Evolutionary conservation across 1,284 basidiomycete species (phyloP), one percentile per base, ranked within the genome.

Genomic region (Apiotrichum gracile): DNA sequence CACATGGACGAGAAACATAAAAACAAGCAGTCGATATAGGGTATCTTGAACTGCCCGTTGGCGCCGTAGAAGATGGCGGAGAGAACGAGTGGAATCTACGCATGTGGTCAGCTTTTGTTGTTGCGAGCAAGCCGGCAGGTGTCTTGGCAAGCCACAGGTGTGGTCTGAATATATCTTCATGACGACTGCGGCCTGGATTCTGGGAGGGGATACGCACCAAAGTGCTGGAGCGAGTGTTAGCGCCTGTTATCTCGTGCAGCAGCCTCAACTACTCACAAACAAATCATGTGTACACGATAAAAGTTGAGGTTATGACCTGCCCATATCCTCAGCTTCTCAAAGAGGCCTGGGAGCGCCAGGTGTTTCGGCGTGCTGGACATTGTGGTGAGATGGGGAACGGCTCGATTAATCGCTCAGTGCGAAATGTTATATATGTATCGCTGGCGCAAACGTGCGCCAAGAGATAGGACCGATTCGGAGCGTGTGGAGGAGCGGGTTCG

Each of bases 11-110:
- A 78, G 42, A 77, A 73, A 60, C 77, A 78, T 43, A 73, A 58
- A 61, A 79, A 80, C 26, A 80, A 67, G 38, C 72, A 74, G 57
- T 80, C 78, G 64, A 79, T 73, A 58, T 76, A 76, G n/a, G 71
- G 63, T 60, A 79, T 76, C 47, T 75, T 60, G 46, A 63, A 68
- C 39, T 63, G 46, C 3, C 69, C 72, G 43, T 72, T 73, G 40
- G 57, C 60, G 3, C 59, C 75, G 51, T 73, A 80, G 58, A 80
- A 70, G 64, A 80, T 77, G 16, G 61, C 76, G 5, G 78, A 75
- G 35, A 73, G 62, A 55, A 80, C 68, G 42, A 80, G 61, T 0
- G 77, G 77, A 4, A 74, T 62, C 75, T 77, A 58, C 10, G 13
- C 3, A 9, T 29, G 17, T 4, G 16, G 47, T 54, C 31, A 50